These are phyloP conservation scores for Colletotrichum costaricense DNA, from an alignment of 2,329 filamentous ascomycete genomes.

Conservation along the genomic window DNA sequence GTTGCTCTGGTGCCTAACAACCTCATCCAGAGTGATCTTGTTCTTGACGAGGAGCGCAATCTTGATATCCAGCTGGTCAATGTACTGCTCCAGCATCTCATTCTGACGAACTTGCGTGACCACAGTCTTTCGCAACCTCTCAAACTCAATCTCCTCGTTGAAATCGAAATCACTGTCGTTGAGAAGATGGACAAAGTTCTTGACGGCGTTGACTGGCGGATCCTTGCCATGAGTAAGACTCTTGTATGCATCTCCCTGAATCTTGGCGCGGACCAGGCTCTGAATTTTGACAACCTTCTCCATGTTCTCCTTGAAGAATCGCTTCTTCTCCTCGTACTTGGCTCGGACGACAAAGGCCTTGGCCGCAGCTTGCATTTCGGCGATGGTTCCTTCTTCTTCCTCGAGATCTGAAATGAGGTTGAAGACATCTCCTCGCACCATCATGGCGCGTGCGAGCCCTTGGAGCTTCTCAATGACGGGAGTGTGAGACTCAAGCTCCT, in stretches of 20 bases:
- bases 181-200: conserved; percentile 96
- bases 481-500: conserved; percentile 76
- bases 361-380: conserved; percentile 79
- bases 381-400: conserved; percentile 81
- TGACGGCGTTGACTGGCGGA: conserved; percentile 94
- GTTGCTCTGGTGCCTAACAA: conserved; percentile 95
- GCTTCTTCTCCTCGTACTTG: conserved; percentile 85
- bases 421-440: conserved; percentile 80
- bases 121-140: conserved; percentile 92
- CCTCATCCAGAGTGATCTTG: conserved; percentile 98
- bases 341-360: conserved; percentile 80
- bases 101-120: conserved; percentile 98
- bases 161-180: conserved; percentile 99
- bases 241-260: conserved; percentile 98
- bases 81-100: conserved; percentile 96
- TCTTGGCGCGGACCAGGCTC: conserved; percentile 92
- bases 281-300: conserved; percentile 99
- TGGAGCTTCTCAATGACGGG: conserved; percentile 78
- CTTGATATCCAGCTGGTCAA: conserved; percentile 98
- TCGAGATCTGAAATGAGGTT: conserved; percentile 81
- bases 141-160: conserved; percentile 98
- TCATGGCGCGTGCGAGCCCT: conserved; percentile 80
- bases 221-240: conserved; percentile 96
- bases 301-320: conserved; percentile 96
- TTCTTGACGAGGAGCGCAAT: conserved; percentile 98